phyloP scores from a whole-genome alignment of 176 grass and related monocot species.

The Ananas comosus region DNA sequence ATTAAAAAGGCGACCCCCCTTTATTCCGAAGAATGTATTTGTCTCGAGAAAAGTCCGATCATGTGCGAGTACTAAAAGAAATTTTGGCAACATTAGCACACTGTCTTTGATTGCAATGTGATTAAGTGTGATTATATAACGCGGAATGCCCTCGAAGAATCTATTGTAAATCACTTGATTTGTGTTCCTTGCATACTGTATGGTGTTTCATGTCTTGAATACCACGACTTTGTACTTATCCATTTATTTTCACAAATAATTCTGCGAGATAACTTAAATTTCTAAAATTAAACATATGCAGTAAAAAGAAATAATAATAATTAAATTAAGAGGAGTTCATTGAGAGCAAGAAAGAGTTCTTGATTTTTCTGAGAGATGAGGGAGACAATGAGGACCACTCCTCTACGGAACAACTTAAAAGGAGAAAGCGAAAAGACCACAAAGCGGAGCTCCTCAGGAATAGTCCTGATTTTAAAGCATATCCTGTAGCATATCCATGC shows the following conservation, averaged over 20 bases:
- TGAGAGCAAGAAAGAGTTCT: not conserved
- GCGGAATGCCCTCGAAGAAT: no score
- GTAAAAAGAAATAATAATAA: not conserved
- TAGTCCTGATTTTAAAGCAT: constrained; percentile 31
- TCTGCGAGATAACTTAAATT: not conserved
- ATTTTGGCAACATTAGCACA: no score
- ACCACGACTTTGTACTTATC: not conserved
- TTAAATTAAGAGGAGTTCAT: not conserved
- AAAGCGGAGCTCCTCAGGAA: constrained; percentile 10
- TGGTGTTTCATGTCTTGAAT: no score
- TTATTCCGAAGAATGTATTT: not conserved
- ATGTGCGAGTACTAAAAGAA: no score
- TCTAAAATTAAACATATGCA: not conserved
- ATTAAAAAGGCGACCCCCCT: not conserved
- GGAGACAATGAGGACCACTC: not conserved
- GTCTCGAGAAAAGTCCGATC: no score
- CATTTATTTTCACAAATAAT: not conserved
- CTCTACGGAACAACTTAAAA: constrained; percentile 9
- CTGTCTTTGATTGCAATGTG: no score
- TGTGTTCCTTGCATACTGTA: no score
- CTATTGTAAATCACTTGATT: no score
- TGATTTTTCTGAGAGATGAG: not conserved
- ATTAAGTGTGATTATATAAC: no score
- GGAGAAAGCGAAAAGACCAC: not conserved
- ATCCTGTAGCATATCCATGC: constrained; percentile 26